Evolutionary conservation across 345 rosid genomes (phyloP), one percentile per base, ranked within the genome.

Genomic region (Salix caprea): DNA sequence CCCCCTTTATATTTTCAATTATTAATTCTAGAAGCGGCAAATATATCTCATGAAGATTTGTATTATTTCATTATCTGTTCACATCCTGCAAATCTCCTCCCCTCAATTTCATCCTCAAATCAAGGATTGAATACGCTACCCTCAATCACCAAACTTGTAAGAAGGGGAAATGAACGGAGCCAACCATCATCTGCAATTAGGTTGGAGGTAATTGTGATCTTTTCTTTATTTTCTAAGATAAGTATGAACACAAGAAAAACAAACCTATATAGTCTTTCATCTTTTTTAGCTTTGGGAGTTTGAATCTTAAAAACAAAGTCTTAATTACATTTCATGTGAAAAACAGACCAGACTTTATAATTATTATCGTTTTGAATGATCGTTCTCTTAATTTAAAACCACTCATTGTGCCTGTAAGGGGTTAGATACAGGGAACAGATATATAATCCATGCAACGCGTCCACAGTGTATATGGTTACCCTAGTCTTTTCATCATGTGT

Each of bases 201-300:
- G 82, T 83, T 65, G 81, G 79, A 61, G 50, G 72, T 7, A 66
- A 73, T 74, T 76, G 73, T 78, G 84, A 76, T 52, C 58, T 69
- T 71, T 80, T 74, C 79, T 48, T 72, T 80, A 60, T 74, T 85
- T 83, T 79, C 88, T 72, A 84, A 82, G 86, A 75, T 69, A 84
- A 82, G 78, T 73, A 81, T 54, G 69, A 2, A 54, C 68, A 28
- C 34, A 76, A 36, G 30, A 70, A 44, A 67, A 8, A 56, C 14
- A 23, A 69, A 34, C 62, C 44, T 11, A 2, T 5, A 34, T 34
- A 34, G 37, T 40, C 12, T 40, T 39, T 39, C 12, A 9, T 40
- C 14, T 10, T 2, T 40, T 40, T 40, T 46, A 9, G 73, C 78
- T 46, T 78, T 28, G 62, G 28, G 19, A 50, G 73, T 73, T 80